Evolutionary conservation across 2,329 filamentous ascomycete genomes (phyloP), one percentile per base, ranked within the genome.

Genomic region (Fusarium liriodendri): DNA sequence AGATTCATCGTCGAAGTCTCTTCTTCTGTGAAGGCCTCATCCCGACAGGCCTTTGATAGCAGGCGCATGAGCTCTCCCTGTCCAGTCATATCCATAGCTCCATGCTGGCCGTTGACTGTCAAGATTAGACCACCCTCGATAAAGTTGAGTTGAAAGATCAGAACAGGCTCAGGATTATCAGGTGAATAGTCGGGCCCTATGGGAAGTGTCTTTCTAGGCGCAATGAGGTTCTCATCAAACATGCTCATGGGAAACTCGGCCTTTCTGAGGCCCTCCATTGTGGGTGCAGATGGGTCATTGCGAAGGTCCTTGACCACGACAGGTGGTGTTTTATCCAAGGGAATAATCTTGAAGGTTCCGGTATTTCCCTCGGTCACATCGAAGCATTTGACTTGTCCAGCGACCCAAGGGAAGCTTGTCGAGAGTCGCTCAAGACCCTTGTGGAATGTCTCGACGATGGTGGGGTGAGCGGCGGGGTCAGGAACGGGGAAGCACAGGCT

Each of bases 31-130:
- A 88, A 89, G 0, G 68, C n/a, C 33, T 87, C 84, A 2, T 80
- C 76, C 1, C 76, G 78, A 63, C 87, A 89, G 0, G 86, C 87
- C 64, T 88, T 88, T 0, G 84, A 82, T 7, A 90, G 79, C 2
- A 88, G 82, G 4, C 78, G 67, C 18, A 89, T 86, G 18, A 88
- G 70, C 25, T 84, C 81, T 4, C 80, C 85, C 70, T 87, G 84
- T 2, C 87, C 88, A 1, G 82, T 82, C 79, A 87, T 86, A 64
- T 90, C 89, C 83, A 89, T 86, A 1, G 81, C 77, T 7, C 83
- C 82, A 71, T 90, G 89, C 27, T 88, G 84, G 9, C 81, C 83
- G 32, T 82, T 82, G 27, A 89, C 80, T 4, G 85, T 87, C 10
- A 90, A 80, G 2, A 90, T 69, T 0, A 90, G 72, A 0, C 88